Evolutionary conservation across 129 eudicot species (phyloP), one percentile per base, ranked within the genome.

Genomic region (Centrapalus pauciflorus): DNA sequence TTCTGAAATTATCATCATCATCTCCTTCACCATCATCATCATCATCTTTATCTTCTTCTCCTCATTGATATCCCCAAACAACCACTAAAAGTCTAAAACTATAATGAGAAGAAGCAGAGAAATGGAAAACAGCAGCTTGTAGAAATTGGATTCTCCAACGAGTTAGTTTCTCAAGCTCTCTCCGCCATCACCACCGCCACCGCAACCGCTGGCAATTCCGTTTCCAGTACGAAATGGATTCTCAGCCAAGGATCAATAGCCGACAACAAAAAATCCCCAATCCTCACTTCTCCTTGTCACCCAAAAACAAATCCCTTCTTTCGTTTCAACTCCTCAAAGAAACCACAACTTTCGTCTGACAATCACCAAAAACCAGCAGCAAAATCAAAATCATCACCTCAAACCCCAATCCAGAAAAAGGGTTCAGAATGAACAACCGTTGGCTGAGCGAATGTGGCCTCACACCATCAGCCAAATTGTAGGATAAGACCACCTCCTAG

Each of bases 401-500:
- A 61, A n/a, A 1, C 27, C 70, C 59, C 74, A 20, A 24, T 35
- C 29, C 5, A 32, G 11, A 33, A 46, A 82, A 19, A 55, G 34
- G 52, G 33, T 40, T 0, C 58, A 43, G 41, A 66, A 63, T 34
- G 76, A 66, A 66, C 74, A 87, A 35, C 98, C 98, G 3, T 64
- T 88, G 26, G 61, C 84, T 0, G 98, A 92, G 75, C 78, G 98
- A n/a, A 92, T 92, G 95, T 83, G 98, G 32, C 98, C 98, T n/a
- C 75, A 62, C 8, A 74, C 34, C 12, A 74, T 92, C 25, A 74
- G 56, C 37, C 81, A 92, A 27, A 76, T 92, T 7, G 85, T 92
- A 13, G 98, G 96, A 1, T 96, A 92, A 65, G 96, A 92, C 40
- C 96, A 88, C 58, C 87, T 92, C 51, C 78, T 92, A 9, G 81